A percentile compares a stretch with the other conserved stretches of the same genome.
phyloP scores from a whole-genome alignment of 2,329 filamentous ascomycete species.

The Chrysoporthe austroafricana region DNA sequence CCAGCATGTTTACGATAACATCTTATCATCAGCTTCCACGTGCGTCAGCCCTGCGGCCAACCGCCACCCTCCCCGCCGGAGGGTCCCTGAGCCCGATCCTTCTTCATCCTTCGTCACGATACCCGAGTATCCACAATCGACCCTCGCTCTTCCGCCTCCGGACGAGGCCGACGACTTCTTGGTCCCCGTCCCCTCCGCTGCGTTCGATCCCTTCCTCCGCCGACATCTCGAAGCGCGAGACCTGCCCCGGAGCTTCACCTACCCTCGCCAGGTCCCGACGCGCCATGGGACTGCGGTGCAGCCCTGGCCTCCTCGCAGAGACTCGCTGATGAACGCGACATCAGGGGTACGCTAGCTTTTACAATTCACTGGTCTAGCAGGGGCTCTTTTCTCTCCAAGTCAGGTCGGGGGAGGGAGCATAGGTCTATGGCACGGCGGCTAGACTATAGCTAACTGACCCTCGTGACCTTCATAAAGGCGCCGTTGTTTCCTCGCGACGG shows the following conservation, averaged over 20 bases:
- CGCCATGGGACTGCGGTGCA: conserved; percentile 35
- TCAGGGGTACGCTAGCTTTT: conserved; percentile 27
- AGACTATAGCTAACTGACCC: conserved; percentile 24
- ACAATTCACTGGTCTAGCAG: not conserved
- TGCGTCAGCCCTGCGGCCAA: conserved; percentile 23
- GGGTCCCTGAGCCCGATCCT: conserved; percentile 25
- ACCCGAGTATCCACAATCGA: conserved; percentile 25
- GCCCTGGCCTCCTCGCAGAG: conserved; percentile 52
- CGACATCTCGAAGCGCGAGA: conserved; percentile 46
- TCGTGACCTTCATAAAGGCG: conserved; percentile 14
- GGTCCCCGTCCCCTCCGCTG: conserved; percentile 56
- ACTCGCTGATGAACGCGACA: conserved; percentile 50
- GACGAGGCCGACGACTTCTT: conserved; percentile 39
- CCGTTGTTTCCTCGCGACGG: conserved; percentile 8
- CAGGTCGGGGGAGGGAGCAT: not conserved
- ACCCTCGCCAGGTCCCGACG: conserved; percentile 14
- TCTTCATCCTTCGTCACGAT: conserved; percentile 21
- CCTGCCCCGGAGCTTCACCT: conserved; percentile 26
- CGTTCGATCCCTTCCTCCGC: conserved; percentile 60
- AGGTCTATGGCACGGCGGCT: not conserved
- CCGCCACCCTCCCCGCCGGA: conserved; percentile 22
- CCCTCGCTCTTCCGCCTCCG: conserved; percentile 28
- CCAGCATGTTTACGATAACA: conserved; percentile 26
- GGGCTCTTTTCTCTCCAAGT: not conserved
- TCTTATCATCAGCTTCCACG: conserved; percentile 24